phyloP scores from a whole-genome alignment of 495 filamentous ascomycete genomes.

The Aspergillus nanangensis region DNA sequence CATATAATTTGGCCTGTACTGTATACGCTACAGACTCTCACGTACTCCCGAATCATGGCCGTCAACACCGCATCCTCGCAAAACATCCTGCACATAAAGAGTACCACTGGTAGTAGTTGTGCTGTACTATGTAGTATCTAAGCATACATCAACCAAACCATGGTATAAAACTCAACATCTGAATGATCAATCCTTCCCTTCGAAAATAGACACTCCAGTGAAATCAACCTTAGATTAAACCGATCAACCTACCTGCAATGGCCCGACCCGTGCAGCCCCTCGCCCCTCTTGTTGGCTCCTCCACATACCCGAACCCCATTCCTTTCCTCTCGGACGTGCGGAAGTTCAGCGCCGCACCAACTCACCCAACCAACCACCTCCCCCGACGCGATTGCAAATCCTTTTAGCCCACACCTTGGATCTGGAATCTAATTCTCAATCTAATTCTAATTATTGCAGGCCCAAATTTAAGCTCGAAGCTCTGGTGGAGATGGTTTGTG shows the following conservation, averaged over 20 bases:
- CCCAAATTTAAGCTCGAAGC: constrained; percentile 1
- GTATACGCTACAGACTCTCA: too few relatives aligned
- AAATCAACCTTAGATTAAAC: too few relatives aligned
- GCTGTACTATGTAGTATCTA: too few relatives aligned
- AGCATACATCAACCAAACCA: too few relatives aligned
- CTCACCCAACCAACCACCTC: constrained; percentile 2
- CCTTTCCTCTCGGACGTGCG: constrained; percentile 18
- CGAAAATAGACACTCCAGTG: too few relatives aligned
- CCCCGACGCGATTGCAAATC: constrained; percentile 1
- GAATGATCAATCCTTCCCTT: too few relatives aligned
- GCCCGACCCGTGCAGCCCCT: constrained; percentile 6
- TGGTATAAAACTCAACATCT: too few relatives aligned
- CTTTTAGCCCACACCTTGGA: constrained; percentile 3
- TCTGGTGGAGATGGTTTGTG: constrained; percentile 2
- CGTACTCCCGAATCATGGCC: too few relatives aligned
- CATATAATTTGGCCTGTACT: too few relatives aligned
- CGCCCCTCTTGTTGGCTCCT: constrained; percentile 7
- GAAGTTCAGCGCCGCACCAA: constrained; percentile 10
- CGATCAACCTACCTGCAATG: constrained; percentile 3
- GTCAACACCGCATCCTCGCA: too few relatives aligned
- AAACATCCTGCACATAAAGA: too few relatives aligned
- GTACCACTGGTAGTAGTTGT: too few relatives aligned
- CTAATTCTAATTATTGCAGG: constrained; percentile 1
- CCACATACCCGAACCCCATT: constrained; percentile 3
- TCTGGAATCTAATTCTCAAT: constrained; percentile 1